Evolutionary conservation across 495 filamentous ascomycete genomes (phyloP), one percentile per base, ranked within the genome.

Genomic region (Massariosphaeria phaeospora): DNA sequence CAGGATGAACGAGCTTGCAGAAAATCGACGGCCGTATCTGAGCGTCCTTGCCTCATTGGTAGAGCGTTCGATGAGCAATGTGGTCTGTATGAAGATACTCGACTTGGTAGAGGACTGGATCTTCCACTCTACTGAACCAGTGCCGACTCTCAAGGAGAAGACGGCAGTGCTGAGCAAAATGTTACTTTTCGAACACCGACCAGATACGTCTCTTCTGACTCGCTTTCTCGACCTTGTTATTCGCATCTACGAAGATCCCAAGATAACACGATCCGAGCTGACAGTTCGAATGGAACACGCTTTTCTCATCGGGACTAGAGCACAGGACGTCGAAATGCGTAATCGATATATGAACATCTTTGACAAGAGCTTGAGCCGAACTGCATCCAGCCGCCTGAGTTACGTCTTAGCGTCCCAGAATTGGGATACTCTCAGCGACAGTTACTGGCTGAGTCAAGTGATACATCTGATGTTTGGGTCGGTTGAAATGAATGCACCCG

Each of bases 131-230:
- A 88, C 85, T 26, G 91, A 95, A 52, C 86, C 88, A 3, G 95
- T 91, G 79, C 94, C 94, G 2, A 96, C 91, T 0, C 73, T 97
- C 3, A 99, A 99, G 66, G 94, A 99, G 70, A 97, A 97, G 72
- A 95, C 89, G 1, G 94, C 94, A 0, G 91, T 99, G 0, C 67
- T 99, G 15, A 87, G 89, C 63, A 99, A 99, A 70, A 99, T 99
- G 94, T 72, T 96, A 33, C 81, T 89, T 0, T 97, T 99, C 54
- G 94, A 99, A 67, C 79, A 85, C 43, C 79, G 91, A 20, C 68
- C 77, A 10, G 91, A 96, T 67, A 81, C 81, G 26, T 85, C 85
- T 0, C 83, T 97, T 72, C 73, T 96, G 33, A 88, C 82, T 61
- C 88, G 88, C 65, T 99, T 96, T 75, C 77, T 99, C 33, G 85